Evolutionary conservation across 140 eudicot genomes (phyloP).

Genomic region (Erigeron philadelphicus): DNA sequence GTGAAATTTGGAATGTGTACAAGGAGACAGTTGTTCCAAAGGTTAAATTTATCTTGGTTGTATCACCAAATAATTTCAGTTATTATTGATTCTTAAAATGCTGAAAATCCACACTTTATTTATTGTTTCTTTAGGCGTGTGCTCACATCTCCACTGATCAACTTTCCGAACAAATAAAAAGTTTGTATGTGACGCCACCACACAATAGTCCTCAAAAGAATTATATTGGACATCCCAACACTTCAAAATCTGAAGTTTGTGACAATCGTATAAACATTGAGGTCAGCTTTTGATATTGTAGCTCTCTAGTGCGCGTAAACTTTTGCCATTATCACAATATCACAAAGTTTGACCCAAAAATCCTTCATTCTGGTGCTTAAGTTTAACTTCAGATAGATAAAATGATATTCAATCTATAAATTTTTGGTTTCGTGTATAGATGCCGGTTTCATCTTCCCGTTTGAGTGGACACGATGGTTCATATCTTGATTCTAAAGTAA

Average conservation of each 20-base stretch:
- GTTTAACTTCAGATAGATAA: neutral
- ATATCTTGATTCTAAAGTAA: conserved; percentile 40
- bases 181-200: conserved; percentile 27
- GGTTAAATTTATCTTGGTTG: neutral
- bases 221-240: conserved; percentile 26
- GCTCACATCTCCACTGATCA: conserved; percentile 32
- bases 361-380: neutral
- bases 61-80: neutral
- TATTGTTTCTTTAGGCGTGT: conserved; percentile 52
- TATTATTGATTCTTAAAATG: neutral
- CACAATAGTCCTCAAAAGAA: conserved; percentile 28
- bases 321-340: neutral
- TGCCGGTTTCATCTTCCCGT: conserved; percentile 33
- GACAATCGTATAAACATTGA: no score
- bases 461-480: conserved; percentile 38
- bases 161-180: conserved; percentile 48
- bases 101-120: conserved; percentile 2
- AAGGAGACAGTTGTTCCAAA: no score
- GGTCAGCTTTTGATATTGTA: no score
- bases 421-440: conserved; percentile 16
- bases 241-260: conserved; percentile 24
- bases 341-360: neutral
- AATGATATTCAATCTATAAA: neutral
- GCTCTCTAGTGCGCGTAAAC: neutral
- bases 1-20: no score